Base-by-base conservation (phyloP, 164 flowering plant genomes). In the Liquidambar formosana region DNA sequence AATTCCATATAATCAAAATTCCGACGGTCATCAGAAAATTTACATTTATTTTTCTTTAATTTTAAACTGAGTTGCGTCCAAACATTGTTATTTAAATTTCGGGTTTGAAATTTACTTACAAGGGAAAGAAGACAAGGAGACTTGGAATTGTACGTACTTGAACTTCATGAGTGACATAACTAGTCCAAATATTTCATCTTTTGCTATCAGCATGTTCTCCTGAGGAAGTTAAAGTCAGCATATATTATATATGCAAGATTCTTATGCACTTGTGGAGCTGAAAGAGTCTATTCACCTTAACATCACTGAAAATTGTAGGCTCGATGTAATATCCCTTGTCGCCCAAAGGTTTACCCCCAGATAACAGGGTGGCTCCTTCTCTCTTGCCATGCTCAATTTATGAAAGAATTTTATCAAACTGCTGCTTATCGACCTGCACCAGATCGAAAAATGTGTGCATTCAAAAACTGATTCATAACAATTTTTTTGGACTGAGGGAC, bases 121-220 rank as follows among this genome's bases (percentile, higher is more conserved):
- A n/a, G n/a, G n/a, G n/a, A n/a, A n/a, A n/a, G n/a, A n/a, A n/a
- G n/a, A n/a, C n/a, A n/a, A n/a, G n/a, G 41, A 33, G 6, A 33
- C 41, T n/a, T 33, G 41, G 41, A 33, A 6, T 27, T 48, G 12
- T 12, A 60, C 81, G 81, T 73, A 90, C 95, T 88, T 90, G 85
- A 90, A 90, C 62, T 90, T 90, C 87, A 81, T 82, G 56, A 90
- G 73, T 14, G 85, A 76, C 88, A 88, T 72, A 0, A 90, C 92
- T 10, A 92, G 92, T 1, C 95, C 95, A 67, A 88, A 90, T 54
- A 90, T 90, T 76, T 90, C 95, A 12, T 90, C 89, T 62, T 75
- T 71, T 3, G 76, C 87, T 28, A 90, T 84, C 2, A 27, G 15
- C 92, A 88, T 88, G 33, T 90, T 81, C 22, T 90, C 95, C 92